phyloP scores from a whole-genome alignment of 2,329 filamentous ascomycete species.

The Calonectria multiphialidica region DNA sequence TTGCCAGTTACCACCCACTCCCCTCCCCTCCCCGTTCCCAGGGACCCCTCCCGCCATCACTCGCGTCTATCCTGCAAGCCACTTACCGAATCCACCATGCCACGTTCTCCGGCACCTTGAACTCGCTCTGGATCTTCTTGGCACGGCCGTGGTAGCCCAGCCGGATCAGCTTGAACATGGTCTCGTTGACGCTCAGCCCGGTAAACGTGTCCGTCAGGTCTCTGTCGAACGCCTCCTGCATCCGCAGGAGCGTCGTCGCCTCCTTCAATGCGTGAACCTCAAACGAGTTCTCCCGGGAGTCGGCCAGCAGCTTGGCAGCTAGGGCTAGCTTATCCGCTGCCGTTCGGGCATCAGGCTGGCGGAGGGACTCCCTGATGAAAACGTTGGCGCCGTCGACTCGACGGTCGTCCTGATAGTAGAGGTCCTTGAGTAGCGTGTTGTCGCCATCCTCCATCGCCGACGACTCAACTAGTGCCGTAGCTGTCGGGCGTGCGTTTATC shows the following conservation, averaged over 20 bases:
- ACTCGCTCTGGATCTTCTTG: conserved; percentile 89
- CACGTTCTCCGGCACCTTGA: conserved; percentile 92
- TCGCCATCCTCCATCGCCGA: conserved; percentile 78
- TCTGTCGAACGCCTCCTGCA: conserved; percentile 88
- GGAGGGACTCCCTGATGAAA: conserved; percentile 85
- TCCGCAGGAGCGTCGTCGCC: conserved; percentile 80
- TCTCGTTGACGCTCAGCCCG: conserved; percentile 90
- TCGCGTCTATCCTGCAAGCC: conserved; percentile 26
- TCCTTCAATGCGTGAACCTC: conserved; percentile 85
- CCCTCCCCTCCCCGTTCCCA: not conserved
- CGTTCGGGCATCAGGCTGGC: conserved; percentile 76
- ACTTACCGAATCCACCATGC: conserved; percentile 83
- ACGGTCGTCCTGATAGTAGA: conserved; percentile 97
- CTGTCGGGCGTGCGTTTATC: conserved; percentile 86
- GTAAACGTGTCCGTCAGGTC: conserved; percentile 84
- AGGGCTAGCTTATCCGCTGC: conserved; percentile 90
- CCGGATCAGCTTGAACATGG: conserved; percentile 87
- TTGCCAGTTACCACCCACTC: conserved; percentile 2
- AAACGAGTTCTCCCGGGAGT: conserved; percentile 83
- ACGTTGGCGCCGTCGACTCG: conserved; percentile 89
- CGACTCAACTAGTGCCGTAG: conserved; percentile 90
- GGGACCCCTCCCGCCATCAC: not conserved
- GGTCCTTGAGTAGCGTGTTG: conserved; percentile 88
- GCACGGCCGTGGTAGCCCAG: conserved; percentile 87
- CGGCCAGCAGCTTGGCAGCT: conserved; percentile 83